Percentiles rank a stretch among this genome's conserved stretches.
Conservation (phyloP, 805 yeast species). For the Sugiyamaella mastotermitis region DNA sequence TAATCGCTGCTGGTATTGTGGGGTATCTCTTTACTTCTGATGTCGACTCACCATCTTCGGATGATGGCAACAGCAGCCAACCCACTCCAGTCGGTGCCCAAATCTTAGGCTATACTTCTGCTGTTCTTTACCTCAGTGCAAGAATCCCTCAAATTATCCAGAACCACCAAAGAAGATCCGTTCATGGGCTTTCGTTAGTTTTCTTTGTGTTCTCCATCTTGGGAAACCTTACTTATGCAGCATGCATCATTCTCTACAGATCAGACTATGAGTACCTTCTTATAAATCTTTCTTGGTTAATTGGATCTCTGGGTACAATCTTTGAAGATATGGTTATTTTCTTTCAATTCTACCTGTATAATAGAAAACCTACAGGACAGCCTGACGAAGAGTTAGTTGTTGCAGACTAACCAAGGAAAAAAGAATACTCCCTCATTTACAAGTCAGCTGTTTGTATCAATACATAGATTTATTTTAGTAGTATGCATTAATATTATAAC, state of each 20-base stretch:
- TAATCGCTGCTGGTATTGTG: slow-evolving; percentile 52
- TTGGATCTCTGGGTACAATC: slow-evolving; percentile 75
- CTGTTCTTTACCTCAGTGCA: slow-evolving; percentile 63
- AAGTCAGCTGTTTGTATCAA: neutral
- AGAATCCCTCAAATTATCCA: slow-evolving; percentile 81
- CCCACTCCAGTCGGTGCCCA: slow-evolving; percentile 47
- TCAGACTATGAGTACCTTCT: slow-evolving; percentile 53
- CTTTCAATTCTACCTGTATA: slow-evolving; percentile 60
- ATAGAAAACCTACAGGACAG: slow-evolving; percentile 6
- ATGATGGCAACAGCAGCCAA: slow-evolving; percentile 17
- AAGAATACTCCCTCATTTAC: too few relatives aligned
- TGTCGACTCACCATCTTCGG: slow-evolving; percentile 13
- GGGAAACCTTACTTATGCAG: slow-evolving; percentile 72
- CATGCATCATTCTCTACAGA: slow-evolving; percentile 63
- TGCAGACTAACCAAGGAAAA: too few relatives aligned
- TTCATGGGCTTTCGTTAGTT: slow-evolving; percentile 77
- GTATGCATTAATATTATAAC: too few relatives aligned
- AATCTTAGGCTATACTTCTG: slow-evolving; percentile 64
- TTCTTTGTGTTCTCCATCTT: slow-evolving; percentile 68
- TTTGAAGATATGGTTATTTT: slow-evolving; percentile 63
- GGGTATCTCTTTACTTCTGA: slow-evolving; percentile 49
- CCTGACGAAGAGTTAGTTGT: neutral
- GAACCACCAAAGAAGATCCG: slow-evolving; percentile 71
- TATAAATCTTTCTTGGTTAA: slow-evolving; percentile 66
- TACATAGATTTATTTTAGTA: too few relatives aligned